phyloP scores from a whole-genome alignment of 2,329 filamentous ascomycete species.

The Pseudohalonectria lignicola region DNA sequence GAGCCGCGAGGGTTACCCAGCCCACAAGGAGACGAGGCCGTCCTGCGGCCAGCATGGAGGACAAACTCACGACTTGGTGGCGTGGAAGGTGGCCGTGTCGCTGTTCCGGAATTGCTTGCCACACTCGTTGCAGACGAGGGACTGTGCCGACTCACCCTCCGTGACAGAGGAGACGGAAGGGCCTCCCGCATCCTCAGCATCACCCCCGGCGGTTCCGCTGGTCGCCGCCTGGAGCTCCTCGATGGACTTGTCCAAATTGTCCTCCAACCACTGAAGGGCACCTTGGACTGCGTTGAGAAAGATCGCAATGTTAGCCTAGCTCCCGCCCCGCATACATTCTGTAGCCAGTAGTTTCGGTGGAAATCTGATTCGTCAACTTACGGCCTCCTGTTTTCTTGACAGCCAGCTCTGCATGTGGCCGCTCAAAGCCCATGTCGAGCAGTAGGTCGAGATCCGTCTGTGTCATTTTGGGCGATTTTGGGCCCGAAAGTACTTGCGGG shows the following conservation, averaged over 20 bases:
- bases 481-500: no score
- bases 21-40: no score
- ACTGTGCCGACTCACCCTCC: conserved; percentile 61
- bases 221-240: conserved; percentile 59
- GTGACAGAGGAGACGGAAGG: conserved; percentile 49
- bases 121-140: conserved; percentile 89
- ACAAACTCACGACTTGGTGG: conserved; percentile 60
- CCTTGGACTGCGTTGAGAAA: conserved; percentile 56
- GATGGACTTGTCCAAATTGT: conserved; percentile 77
- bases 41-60: no score
- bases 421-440: conserved; percentile 72
- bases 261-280: conserved; percentile 89
- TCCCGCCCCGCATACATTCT: not conserved
- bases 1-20: not conserved
- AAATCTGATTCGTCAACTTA: conserved; percentile 28
- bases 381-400: conserved; percentile 72
- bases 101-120: conserved; percentile 80
- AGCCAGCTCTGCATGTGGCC: conserved; percentile 70
- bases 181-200: conserved; percentile 32
- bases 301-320: conserved; percentile 8
- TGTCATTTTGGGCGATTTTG: conserved; percentile 30
- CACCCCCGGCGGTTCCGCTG: conserved; percentile 15
- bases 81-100: conserved; percentile 80
- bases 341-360: not conserved
- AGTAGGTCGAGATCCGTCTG: conserved; percentile 49